A percentile compares a stretch with the other conserved stretches of the same genome.
Conservation (phyloP, 2,329 filamentous ascomycete genomes). For the Trichophyton benhamiae region DNA sequence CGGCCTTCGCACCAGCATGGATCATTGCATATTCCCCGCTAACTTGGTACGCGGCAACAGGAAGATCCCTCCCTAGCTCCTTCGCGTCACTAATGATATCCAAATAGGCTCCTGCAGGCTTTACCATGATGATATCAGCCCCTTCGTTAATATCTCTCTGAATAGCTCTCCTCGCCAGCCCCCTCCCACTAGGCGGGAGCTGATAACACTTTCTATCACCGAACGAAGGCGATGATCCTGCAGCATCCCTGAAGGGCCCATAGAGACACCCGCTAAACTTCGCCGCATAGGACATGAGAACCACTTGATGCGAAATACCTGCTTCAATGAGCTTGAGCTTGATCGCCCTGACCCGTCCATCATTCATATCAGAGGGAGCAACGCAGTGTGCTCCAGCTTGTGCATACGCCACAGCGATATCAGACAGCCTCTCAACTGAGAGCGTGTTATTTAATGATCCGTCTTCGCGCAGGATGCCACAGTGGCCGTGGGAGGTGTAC, state of each 20-base stretch:
- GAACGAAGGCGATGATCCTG: conserved; percentile 79
- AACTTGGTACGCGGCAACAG: conserved; percentile 91
- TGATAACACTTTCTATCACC: conserved; percentile 96
- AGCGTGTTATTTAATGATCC: conserved; percentile 84
- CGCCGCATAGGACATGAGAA: conserved; percentile 95
- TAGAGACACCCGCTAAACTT: conserved; percentile 97
- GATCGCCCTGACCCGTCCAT: conserved; percentile 91
- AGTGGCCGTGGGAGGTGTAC: conserved; percentile 96
- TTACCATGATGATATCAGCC: conserved; percentile 98
- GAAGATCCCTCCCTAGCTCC: conserved; percentile 80
- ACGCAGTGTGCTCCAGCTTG: conserved; percentile 91
- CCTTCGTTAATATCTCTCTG: conserved; percentile 81
- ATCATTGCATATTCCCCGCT: conserved; percentile 98
- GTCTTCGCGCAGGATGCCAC: conserved; percentile 87
- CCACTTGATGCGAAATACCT: conserved; percentile 77
- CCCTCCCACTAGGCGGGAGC: conserved; percentile 80
- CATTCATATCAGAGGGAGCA: conserved; percentile 97
- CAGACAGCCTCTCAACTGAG: conserved; percentile 86
- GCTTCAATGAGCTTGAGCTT: conserved; percentile 96
- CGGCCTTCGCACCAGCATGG: conserved; percentile 85
- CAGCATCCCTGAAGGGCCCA: conserved; percentile 92
- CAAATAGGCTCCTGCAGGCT: conserved; percentile 87
- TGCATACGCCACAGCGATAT: conserved; percentile 98
- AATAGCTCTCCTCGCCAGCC: conserved; percentile 82
- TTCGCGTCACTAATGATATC: conserved; percentile 98